phyloP scores from a whole-genome alignment of 2,329 filamentous ascomycete species.

The Exophiala bonariae region DNA sequence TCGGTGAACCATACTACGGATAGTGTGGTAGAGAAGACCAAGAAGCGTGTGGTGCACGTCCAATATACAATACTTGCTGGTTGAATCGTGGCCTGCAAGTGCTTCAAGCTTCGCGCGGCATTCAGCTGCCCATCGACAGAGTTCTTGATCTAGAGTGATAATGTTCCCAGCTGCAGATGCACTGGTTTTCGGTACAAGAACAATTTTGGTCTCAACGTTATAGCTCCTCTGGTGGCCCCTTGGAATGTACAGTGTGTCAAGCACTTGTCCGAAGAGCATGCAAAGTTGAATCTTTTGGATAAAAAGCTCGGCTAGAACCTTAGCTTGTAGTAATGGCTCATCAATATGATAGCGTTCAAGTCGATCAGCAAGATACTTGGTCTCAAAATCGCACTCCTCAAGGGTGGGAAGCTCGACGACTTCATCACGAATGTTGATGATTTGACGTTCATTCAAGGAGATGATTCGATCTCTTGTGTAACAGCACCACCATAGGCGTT shows the following conservation, averaged over 20 bases:
- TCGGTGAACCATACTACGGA: constrained; percentile 85
- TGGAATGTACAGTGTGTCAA: constrained; percentile 88
- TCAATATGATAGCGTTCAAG: constrained; percentile 70
- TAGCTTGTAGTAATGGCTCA: constrained; percentile 66
- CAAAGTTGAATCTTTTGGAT: constrained; percentile 88
- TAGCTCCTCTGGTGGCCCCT: constrained; percentile 73
- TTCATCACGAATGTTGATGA: constrained; percentile 86
- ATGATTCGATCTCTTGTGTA: constrained; percentile 92
- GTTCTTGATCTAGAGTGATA: constrained; percentile 72
- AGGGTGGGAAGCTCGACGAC: constrained; percentile 94
- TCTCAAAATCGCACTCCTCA: constrained; percentile 77
- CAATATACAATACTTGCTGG: constrained; percentile 56
- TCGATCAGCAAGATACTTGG: constrained; percentile 65
- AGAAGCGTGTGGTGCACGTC: constrained; percentile 75
- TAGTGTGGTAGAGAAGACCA: constrained; percentile 91
- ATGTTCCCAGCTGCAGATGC: constrained; percentile 79
- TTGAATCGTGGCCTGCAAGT: constrained; percentile 57
- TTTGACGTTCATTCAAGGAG: constrained; percentile 86
- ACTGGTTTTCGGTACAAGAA: constrained; percentile 85
- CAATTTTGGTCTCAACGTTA: constrained; percentile 76
- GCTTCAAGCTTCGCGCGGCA: constrained; percentile 61
- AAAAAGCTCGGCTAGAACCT: constrained; percentile 78
- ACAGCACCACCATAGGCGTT: constrained; percentile 95
- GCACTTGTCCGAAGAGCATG: constrained; percentile 82
- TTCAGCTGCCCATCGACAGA: constrained; percentile 72